These are phyloP conservation scores for Botrytis porri DNA, from an alignment of 2,329 filamentous ascomycete species.

Conservation along the genomic window DNA sequence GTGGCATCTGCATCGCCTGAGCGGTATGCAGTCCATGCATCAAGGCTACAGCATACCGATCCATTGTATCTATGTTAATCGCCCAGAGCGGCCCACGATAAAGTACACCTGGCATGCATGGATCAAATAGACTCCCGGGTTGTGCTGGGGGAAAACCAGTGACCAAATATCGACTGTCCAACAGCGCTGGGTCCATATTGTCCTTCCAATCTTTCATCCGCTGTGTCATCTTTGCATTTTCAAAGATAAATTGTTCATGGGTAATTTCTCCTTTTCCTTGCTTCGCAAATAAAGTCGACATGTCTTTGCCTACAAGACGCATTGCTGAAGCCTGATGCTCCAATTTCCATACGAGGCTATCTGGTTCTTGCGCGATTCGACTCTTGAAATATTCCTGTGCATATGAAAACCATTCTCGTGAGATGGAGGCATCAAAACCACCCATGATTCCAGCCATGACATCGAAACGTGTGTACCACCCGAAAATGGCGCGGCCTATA, in stretches of 20 bases:
- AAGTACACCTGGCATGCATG: conserved; percentile 66
- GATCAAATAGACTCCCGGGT: conserved; percentile 61
- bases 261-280: conserved; percentile 62
- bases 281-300: conserved; percentile 72
- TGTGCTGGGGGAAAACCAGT: conserved; percentile 53
- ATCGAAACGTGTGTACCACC: conserved; percentile 92
- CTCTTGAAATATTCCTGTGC: conserved; percentile 54
- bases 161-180: conserved; percentile 60
- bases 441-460: conserved; percentile 80
- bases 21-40: conserved; percentile 78
- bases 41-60: conserved; percentile 74
- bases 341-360: conserved; percentile 62
- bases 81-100: conserved; percentile 69
- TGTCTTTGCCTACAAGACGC: conserved; percentile 73
- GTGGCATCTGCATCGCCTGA: conserved; percentile 48
- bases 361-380: conserved; percentile 57
- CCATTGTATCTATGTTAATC: conserved; percentile 70
- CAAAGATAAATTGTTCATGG: conserved; percentile 59
- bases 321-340: conserved; percentile 64
- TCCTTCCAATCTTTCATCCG: conserved; percentile 50
- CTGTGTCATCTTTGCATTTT: conserved; percentile 55
- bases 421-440: conserved; percentile 69
- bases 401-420: conserved; percentile 69
- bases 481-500: conserved; percentile 68
- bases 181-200: conserved; percentile 59